A percentile compares a stretch with the other conserved stretches of the same genome.
These are phyloP conservation scores for Metarhizium robertsii DNA, from an alignment of 2,329 filamentous ascomycete species.

Conservation along the genomic window DNA sequence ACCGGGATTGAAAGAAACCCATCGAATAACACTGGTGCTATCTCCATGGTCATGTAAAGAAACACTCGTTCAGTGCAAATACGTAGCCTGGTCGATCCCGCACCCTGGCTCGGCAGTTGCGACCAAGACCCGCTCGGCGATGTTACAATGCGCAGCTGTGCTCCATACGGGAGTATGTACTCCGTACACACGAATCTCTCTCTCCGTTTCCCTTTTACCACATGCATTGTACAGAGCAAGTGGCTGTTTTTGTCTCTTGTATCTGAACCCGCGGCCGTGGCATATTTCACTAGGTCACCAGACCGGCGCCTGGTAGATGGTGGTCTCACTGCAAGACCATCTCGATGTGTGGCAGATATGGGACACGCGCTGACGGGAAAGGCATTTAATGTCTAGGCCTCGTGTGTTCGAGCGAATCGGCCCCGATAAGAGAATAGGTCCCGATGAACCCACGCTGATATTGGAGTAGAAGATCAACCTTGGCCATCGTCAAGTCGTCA, in stretches of 20 bases:
- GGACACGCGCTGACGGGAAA: background rate
- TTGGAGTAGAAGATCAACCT: background rate
- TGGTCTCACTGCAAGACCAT: background rate
- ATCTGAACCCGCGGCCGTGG: background rate
- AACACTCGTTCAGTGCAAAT: background rate
- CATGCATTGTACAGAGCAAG: background rate
- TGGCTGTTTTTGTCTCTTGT: background rate
- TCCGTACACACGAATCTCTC: too few species aligned
- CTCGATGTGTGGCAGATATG: background rate
- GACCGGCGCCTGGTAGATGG: background rate
- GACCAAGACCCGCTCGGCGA: background rate
- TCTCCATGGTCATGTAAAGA: background rate
- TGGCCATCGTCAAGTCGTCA: background rate
- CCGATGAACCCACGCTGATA: background rate
- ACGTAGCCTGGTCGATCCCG: background rate
- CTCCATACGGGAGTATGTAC: too few species aligned
- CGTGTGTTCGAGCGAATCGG: background rate
- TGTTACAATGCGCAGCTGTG: background rate
- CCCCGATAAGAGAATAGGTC: background rate
- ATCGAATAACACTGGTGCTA: too few species aligned
- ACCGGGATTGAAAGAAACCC: too few species aligned
- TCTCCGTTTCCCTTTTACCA: too few species aligned
- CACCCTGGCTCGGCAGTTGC: background rate
- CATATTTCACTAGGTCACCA: too few species aligned
- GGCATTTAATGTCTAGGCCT: background rate